phyloP scores from a whole-genome alignment of 306 rosid species.

The Glycine soja region DNA sequence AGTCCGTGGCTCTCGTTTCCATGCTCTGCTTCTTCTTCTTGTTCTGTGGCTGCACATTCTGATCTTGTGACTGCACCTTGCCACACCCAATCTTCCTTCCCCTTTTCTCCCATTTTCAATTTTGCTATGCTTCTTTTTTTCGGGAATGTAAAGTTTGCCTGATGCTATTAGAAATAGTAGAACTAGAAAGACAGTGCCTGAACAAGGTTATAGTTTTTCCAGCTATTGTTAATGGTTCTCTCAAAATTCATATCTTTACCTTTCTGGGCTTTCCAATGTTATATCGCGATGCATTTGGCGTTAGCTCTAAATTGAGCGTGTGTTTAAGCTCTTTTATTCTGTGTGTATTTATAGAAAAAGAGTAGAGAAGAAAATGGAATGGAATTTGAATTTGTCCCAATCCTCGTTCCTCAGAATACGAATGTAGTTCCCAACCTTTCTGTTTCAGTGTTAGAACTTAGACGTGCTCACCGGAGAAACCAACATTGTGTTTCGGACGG shows the following conservation, averaged over 20 bases:
- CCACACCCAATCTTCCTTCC: background rate
- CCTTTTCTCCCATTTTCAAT: background rate
- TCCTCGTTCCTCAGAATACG: too few species aligned
- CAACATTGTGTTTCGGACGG: too few species aligned
- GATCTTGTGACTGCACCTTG: background rate
- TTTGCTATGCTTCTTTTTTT: background rate
- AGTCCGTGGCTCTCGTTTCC: conserved; percentile 75
- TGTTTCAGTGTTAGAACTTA: too few species aligned
- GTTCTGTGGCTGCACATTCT: conserved; percentile 84
- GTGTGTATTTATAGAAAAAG: background rate
- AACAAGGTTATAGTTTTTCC: background rate
- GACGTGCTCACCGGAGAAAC: too few species aligned
- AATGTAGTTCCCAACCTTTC: too few species aligned
- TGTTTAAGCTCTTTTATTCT: background rate
- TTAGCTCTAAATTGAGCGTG: background rate
- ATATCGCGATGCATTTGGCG: background rate
- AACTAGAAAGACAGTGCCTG: background rate
- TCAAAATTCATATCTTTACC: too few species aligned
- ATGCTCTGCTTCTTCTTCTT: conserved; percentile 87
- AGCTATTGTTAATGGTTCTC: background rate
- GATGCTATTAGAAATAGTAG: background rate
- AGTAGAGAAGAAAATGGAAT: background rate
- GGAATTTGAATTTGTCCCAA: too few species aligned
- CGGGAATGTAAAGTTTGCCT: conserved; percentile 14
- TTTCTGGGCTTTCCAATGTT: too few species aligned